Evolutionary conservation across 176 grass and related monocot genomes (phyloP), one percentile per base, ranked within the genome.

Genomic region (Bromus sterilis): DNA sequence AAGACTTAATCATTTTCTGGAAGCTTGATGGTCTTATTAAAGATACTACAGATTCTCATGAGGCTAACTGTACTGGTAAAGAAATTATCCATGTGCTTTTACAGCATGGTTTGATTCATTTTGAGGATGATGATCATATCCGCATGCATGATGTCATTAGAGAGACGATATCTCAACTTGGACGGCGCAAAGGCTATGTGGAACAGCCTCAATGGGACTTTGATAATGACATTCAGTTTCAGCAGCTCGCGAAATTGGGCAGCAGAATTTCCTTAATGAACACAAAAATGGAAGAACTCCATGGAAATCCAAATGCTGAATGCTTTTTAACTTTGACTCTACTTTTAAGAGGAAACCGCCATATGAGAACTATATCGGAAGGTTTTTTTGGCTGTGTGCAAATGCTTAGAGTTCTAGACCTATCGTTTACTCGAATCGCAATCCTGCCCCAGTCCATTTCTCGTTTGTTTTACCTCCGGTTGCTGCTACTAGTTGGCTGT

Each of bases 61-160:
- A 87, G 16, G 78, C 78, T 69, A 82, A 59, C 7, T 13, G 13
- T 48, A 9, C 23, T 60, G 85, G 49, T 1, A 82, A 6, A 49
- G 37, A 87, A 81, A 69, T 69, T 69, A 0, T 87, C 29, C 25
- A 49, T 31, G 61, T 31, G 15, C 61, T 87, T 7, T 18, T 59
- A 60, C 76, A 76, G 0, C 78, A 48, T 76, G 30, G 49, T 4
- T 60, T 87, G 71, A 0, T 87, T 4, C 66, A 82, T 60, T 82
- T 76, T 53, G 85, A 87, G 6, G 49, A 35, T 21, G 25, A 58
- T 39, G 39, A 68, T 60, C 11, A 30, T 18, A 53, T 87, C 43
- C 71, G 1, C n/a, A 60, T 87, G 71, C 85, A 82, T 77, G 49
- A 87, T 49, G 71, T 81, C 20, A 28, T 59, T 2, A 86, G 85